phyloP scores from a whole-genome alignment of 2,329 filamentous ascomycete genomes.

The Venturiaceae sp. region DNA sequence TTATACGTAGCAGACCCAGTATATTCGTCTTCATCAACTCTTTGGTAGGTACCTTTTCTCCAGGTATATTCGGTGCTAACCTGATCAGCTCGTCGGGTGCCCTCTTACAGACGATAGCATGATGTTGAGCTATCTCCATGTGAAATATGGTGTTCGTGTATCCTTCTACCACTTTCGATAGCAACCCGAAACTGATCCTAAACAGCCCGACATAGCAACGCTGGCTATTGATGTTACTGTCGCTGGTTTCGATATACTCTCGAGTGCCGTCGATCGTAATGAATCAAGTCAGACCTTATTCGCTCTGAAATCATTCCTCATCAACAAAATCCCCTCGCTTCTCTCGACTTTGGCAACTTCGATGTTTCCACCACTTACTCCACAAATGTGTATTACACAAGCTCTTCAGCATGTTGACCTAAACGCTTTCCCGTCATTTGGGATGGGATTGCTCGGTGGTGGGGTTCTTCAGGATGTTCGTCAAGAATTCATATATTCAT shows the following conservation, averaged over 20 bases:
- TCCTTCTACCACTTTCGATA: neutral
- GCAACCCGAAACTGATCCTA: constrained; percentile 1
- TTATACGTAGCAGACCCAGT: constrained; percentile 67
- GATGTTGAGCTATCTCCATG: constrained; percentile 71
- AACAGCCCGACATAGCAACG: constrained; percentile 63
- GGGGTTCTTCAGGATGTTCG: constrained; percentile 57
- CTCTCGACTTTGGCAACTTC: constrained; percentile 47
- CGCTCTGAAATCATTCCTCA: constrained; percentile 75
- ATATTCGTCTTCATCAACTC: constrained; percentile 81
- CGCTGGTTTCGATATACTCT: constrained; percentile 80
- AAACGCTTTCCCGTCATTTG: constrained; percentile 54
- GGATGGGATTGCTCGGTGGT: constrained; percentile 39
- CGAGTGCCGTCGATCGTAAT: constrained; percentile 71
- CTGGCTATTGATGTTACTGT: constrained; percentile 76
- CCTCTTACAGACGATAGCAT: constrained; percentile 74
- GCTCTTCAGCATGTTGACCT: constrained; percentile 54
- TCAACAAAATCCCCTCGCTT: constrained; percentile 59
- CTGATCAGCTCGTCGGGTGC: constrained; percentile 60
- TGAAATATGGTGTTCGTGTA: constrained; percentile 68
- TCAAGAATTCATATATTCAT: constrained; percentile 82
- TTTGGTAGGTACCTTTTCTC: constrained; percentile 44
- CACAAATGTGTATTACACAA: constrained; percentile 56
- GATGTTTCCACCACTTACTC: constrained; percentile 45
- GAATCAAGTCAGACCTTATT: constrained; percentile 53
- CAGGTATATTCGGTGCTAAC: neutral